Conservation (phyloP, 805 yeast genomes). For the Wickerhamiella musiphila region DNA sequence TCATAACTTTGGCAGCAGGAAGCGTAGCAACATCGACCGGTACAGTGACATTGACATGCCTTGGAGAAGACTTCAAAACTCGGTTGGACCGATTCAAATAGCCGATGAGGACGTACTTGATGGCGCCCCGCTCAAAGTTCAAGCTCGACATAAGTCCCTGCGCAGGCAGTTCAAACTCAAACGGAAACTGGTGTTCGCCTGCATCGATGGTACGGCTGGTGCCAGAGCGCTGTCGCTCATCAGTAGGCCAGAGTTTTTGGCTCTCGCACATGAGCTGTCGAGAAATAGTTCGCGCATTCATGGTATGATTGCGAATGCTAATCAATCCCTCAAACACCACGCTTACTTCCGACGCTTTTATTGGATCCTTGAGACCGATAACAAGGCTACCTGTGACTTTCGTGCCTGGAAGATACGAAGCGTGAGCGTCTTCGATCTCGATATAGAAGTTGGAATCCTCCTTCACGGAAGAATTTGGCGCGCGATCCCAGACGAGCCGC, state of each 20-base stretch:
- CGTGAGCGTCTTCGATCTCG: constrained; percentile 56
- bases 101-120: constrained; percentile 45
- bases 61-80: constrained; percentile 1
- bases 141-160: constrained; percentile 56
- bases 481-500: too few relatives aligned
- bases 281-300: too few relatives aligned
- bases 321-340: constrained; percentile 17
- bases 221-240: not conserved
- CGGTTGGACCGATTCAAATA: constrained; percentile 14
- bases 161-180: constrained; percentile 63
- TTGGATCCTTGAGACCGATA: constrained; percentile 16
- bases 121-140: constrained; percentile 74
- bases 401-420: constrained; percentile 67
- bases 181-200: constrained; percentile 83
- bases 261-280: too few relatives aligned
- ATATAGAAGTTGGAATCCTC: constrained; percentile 33
- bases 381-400: constrained; percentile 23
- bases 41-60: constrained; percentile 28
- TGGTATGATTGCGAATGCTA: not conserved
- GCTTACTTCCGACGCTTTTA: constrained; percentile 10
- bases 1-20: constrained; percentile 50
- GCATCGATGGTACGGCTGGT: constrained; percentile 6
- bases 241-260: not conserved
- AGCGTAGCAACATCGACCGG: constrained; percentile 59
- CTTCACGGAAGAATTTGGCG: not conserved